Conservation (phyloP, 2,329 filamentous ascomycete genomes). For the Bipolaris cookei region DNA sequence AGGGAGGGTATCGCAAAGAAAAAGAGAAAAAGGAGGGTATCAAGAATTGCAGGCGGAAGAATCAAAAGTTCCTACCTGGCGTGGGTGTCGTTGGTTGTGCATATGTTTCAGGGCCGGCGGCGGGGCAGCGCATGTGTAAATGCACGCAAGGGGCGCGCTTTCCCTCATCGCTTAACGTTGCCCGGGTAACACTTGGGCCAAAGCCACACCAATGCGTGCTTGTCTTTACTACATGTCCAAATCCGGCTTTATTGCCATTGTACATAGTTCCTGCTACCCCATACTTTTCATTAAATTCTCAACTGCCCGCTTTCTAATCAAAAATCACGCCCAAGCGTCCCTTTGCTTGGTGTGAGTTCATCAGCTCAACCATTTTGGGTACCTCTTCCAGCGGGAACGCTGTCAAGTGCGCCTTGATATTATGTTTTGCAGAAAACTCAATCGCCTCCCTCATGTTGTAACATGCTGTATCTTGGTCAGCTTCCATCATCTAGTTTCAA, state of each 20-base stretch:
- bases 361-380: constrained; percentile 46
- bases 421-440: constrained; percentile 44
- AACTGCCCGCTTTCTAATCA: constrained; percentile 11
- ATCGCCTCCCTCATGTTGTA: constrained; percentile 46
- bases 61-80: constrained; percentile 19
- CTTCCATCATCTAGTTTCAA: constrained; percentile 25
- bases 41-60: constrained; percentile 2
- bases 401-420: constrained; percentile 40
- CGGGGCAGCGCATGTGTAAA: constrained; percentile 27
- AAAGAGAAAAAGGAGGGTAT: constrained; percentile 20
- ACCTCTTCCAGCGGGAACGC: constrained; percentile 41
- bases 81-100: constrained; percentile 26
- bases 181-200: constrained; percentile 17
- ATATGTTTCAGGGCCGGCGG: constrained; percentile 18
- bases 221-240: not conserved
- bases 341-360: constrained; percentile 40
- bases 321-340: constrained; percentile 44
- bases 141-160: constrained; percentile 24
- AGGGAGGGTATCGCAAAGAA: constrained; percentile 38
- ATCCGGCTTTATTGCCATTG: not conserved
- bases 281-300: not conserved
- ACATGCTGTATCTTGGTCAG: constrained; percentile 51
- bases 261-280: no score
- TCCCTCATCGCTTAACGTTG: constrained; percentile 26
- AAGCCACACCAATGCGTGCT: not conserved